phyloP scores from a whole-genome alignment of 176 grass and related monocot species.

The Thinopyrum elongatum region DNA sequence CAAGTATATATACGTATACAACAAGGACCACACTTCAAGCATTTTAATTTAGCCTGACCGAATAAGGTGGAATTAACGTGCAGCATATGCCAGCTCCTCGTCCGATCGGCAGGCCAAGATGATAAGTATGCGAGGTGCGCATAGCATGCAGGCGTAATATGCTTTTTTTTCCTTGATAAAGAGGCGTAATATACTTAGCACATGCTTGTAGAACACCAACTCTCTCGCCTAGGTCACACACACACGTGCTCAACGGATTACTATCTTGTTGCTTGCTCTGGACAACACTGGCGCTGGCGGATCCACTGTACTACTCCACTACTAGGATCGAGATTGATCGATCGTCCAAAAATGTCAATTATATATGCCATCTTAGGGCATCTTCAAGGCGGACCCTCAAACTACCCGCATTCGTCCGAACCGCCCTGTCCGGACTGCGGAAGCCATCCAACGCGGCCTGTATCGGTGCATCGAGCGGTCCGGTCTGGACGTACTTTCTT shows the following conservation, averaged over 20 bases:
- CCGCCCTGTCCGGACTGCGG: no score
- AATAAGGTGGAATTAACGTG: background rate
- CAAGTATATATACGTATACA: background rate
- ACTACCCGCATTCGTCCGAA: no score
- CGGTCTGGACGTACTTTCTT: no score
- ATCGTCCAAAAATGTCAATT: background rate
- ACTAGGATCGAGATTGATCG: background rate
- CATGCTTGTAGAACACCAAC: background rate
- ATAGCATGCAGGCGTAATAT: background rate
- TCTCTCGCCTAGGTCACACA: background rate
- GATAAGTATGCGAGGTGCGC: background rate
- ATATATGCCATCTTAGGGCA: background rate
- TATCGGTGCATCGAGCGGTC: no score
- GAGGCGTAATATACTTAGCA: background rate
- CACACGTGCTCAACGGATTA: background rate
- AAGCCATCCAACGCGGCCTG: no score
- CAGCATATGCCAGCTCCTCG: background rate
- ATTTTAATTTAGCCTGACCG: background rate
- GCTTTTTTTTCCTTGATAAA: no score
- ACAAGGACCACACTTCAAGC: background rate
- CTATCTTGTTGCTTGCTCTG: background rate
- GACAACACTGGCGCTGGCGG: background rate
- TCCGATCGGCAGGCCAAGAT: background rate
- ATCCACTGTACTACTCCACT: background rate
- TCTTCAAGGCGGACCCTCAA: no score